Conservation (phyloP, 1,284 basidiomycete genomes). For the Pseudomicrostroma phylloplanum region DNA sequence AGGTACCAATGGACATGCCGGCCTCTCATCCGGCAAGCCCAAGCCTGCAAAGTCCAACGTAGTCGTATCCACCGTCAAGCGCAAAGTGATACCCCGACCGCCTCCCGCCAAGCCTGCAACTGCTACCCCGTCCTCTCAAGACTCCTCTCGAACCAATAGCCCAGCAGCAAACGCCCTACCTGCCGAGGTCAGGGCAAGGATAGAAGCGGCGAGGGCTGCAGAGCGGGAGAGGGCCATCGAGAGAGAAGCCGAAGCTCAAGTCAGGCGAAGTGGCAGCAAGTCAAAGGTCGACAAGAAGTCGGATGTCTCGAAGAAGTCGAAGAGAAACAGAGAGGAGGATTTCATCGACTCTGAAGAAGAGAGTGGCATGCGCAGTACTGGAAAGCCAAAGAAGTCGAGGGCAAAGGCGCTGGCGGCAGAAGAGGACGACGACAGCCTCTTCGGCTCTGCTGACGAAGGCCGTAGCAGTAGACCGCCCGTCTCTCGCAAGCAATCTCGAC, state of each 20-base stretch:
- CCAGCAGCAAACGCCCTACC: slow-evolving; percentile 2
- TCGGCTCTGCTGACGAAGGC: no score
- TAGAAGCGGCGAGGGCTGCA: background rate
- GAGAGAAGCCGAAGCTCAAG: background rate
- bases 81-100: background rate
- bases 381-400: no score
- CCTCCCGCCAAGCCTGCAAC: background rate
- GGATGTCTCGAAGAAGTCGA: no score
- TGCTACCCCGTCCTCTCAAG: background rate
- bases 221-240: background rate
- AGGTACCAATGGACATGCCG: no score
- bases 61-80: background rate
- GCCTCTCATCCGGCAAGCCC: no score
- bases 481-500: no score
- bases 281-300: no score
- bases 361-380: background rate
- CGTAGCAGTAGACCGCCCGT: no score
- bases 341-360: slow-evolving; percentile 3
- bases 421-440: no score
- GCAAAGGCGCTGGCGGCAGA: no score
- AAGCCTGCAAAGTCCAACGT: background rate
- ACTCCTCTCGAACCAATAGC: background rate
- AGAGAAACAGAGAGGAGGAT: background rate
- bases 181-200: background rate
- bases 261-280: no score